Base-by-base conservation (phyloP, 257 asterid species). In the Salvia splendens region DNA sequence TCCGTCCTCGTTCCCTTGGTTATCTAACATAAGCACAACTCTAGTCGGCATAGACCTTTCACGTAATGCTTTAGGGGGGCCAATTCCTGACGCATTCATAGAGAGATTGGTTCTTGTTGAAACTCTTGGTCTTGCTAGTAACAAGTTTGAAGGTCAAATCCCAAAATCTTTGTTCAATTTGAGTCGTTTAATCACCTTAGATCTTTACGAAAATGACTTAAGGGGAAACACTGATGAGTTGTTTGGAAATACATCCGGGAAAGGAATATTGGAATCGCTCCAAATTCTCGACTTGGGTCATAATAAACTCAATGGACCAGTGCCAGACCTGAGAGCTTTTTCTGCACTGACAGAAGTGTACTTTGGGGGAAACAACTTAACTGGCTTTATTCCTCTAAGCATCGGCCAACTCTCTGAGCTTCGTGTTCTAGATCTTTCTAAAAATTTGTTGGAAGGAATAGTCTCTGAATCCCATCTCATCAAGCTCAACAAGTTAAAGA, bases 401-500 rank as follows among this genome's bases (percentile, higher is more conserved):
- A n/a, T 54, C 2, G 41, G 60, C 41, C 60, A 54, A 24, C 41
- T 54, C 41, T 28, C 60, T 4, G 10, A 24, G 60, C 60, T 54
- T 54, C 8, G 5, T 1, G 40, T 5, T 54, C 40, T 54, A 9
- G 60, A 28, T 28, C 7, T 54, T 28, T 54, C 40, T 24, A 6
- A 4, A 0, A 82, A 79, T 46, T 0, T 11, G 6, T 56, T 82
- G 7, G 11, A 15, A 2, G 85, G 84, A 6, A 5, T 40, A 10
- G 14, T 79, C 42, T 61, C 67, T 33, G 79, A 78, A 30, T 9
- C 63, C n/a, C 68, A 78, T 46, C 45, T 81, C 4, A 51, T 60
- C 5, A 69, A 73, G 3, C 81, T 76, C 55, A 24, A 41, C 14
- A 72, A 56, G 40, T 65, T 82, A 51, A 60, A 64, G 28, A 11